phyloP scores from a whole-genome alignment of 2,329 filamentous ascomycete genomes.

The Plectosphaerella plurivora region DNA sequence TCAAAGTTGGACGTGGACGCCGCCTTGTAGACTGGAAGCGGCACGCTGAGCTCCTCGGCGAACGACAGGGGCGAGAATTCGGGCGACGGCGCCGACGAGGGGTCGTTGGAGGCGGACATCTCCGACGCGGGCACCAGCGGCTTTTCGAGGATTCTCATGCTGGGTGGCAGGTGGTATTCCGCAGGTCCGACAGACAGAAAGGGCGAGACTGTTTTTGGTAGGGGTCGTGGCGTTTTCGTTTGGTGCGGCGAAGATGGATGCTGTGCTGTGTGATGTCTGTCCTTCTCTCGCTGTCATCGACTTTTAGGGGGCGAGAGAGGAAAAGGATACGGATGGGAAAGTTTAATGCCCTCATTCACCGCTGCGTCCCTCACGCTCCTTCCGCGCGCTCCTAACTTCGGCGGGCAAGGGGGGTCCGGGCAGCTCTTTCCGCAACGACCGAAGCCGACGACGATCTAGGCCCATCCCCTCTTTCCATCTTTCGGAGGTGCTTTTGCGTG shows the following conservation, averaged over 20 bases:
- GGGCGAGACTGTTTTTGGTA: not conserved
- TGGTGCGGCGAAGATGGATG: not conserved
- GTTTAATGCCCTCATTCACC: not conserved
- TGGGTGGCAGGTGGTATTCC: not conserved
- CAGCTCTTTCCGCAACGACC: not conserved
- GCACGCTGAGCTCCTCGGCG: constrained; percentile 47
- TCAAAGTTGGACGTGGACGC: constrained; percentile 47
- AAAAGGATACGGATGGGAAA: not conserved
- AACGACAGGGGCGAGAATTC: constrained; percentile 46
- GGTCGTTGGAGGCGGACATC: constrained; percentile 4
- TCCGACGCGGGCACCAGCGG: constrained; percentile 6
- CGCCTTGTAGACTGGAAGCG: constrained; percentile 54
- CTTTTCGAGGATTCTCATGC: constrained; percentile 9
- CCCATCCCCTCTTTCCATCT: constrained; percentile 1
- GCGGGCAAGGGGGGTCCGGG: not conserved
- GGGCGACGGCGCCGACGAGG: constrained; percentile 35
- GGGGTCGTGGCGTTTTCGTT: not conserved
- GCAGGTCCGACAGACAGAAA: not conserved
- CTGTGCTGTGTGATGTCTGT: no score
- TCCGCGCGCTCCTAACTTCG: not conserved
- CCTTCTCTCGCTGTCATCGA: no score
- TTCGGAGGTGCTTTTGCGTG: constrained; percentile 4
- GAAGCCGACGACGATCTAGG: not conserved
- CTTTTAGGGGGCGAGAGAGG: no score
- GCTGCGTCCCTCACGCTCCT: not conserved